These are phyloP conservation scores for Xerocomus spinulosus DNA, from an alignment of 768 basidiomycete genomes.

Conservation along the genomic window DNA sequence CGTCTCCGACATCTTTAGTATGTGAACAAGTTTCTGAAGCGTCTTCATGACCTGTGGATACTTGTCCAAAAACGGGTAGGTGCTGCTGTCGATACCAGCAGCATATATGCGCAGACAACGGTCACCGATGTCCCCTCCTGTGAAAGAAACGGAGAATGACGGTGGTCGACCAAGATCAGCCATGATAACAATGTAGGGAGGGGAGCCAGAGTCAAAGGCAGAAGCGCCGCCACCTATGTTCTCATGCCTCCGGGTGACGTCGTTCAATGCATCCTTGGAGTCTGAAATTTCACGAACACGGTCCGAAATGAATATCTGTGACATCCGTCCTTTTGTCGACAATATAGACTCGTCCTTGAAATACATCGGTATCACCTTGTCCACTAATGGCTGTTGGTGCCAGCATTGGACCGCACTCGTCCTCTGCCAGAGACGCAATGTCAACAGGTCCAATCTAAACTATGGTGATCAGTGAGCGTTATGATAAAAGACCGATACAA, in stretches of 20 bases:
- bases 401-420: conserved; percentile 17
- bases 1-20: background rate
- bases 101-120: conserved; percentile 8
- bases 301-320: conserved; percentile 20
- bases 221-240: background rate
- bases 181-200: conserved; percentile 9
- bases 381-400: conserved; percentile 6
- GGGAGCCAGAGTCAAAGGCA: background rate
- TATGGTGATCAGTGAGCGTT: background rate
- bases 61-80: conserved; percentile 7
- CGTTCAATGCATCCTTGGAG: background rate
- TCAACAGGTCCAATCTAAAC: conserved; percentile 3
- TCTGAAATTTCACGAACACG: background rate
- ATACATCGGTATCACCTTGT: conserved; percentile 13
- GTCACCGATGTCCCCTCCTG: background rate
- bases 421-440: conserved; percentile 10
- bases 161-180: conserved; percentile 5
- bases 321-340: background rate
- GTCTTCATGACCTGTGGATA: background rate
- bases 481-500: background rate
- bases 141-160: conserved; percentile 2
- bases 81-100: background rate
- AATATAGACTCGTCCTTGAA: background rate
- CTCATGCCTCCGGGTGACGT: background rate
- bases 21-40: background rate